A percentile compares a stretch with the other conserved stretches of the same genome.
phyloP scores from a whole-genome alignment of 192 early-diverging fungal genomes.

The Haplosporangium gracile region DNA sequence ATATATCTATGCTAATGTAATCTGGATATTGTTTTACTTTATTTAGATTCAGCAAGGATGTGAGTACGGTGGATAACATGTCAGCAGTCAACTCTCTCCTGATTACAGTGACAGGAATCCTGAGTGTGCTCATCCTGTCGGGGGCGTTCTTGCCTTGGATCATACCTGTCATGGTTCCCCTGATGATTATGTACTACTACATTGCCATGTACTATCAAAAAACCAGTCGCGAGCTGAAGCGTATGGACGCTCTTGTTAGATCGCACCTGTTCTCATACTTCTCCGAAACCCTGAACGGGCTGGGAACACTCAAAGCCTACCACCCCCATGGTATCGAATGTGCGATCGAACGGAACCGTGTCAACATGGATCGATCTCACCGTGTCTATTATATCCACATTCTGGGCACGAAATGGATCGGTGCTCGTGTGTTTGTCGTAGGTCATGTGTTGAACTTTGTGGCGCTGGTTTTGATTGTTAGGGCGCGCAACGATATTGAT shows the following conservation, averaged over 20 bases:
- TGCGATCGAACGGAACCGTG: conserved; percentile 31
- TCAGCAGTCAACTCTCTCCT: conserved; percentile 65
- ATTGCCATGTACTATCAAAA: conserved; percentile 68
- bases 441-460: conserved; percentile 36
- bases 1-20: background rate
- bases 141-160: conserved; percentile 61
- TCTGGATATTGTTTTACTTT: background rate
- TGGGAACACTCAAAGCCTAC: conserved; percentile 76
- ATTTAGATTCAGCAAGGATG: conserved; percentile 83
- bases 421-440: conserved; percentile 2
- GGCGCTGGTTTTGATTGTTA: conserved; percentile 63
- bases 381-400: conserved; percentile 6
- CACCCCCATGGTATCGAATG: conserved; percentile 59
- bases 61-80: conserved; percentile 81
- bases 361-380: conserved; percentile 35
- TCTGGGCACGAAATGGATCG: conserved; percentile 30
- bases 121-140: conserved; percentile 70
- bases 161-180: conserved; percentile 59
- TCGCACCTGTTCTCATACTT: conserved; percentile 73
- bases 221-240: conserved; percentile 74
- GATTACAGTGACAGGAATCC: conserved; percentile 61
- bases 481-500: conserved; percentile 63
- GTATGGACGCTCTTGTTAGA: conserved; percentile 70
- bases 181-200: conserved; percentile 65
- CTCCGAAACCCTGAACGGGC: conserved; percentile 69